Conservation (phyloP, 495 filamentous ascomycete species). For the Xylaria telfairii region DNA sequence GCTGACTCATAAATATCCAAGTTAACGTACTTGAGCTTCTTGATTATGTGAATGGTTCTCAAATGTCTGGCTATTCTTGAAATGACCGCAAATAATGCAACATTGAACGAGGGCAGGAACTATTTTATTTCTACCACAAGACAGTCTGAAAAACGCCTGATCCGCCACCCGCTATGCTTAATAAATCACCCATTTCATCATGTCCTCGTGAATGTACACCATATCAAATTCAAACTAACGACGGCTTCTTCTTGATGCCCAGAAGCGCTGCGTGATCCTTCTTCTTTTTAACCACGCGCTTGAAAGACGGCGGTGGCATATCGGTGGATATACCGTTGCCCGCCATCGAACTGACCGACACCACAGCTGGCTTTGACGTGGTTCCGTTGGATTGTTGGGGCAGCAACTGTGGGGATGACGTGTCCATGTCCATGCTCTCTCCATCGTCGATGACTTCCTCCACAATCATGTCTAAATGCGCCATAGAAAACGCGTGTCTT, state of each 20-base stretch:
- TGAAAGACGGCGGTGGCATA: constrained; percentile 72
- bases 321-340: constrained; percentile 24
- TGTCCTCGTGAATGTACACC: background rate
- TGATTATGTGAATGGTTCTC: background rate
- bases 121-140: background rate
- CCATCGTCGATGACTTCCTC: constrained; percentile 57
- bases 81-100: background rate
- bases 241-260: constrained; percentile 91
- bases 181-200: background rate
- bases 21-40: too few species aligned
- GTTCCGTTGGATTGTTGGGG: constrained; percentile 30
- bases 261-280: constrained; percentile 73
- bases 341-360: constrained; percentile 19
- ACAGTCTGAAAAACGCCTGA: constrained; percentile 11
- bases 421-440: constrained; percentile 44
- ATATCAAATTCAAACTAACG: constrained; percentile 44
- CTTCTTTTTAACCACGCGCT: constrained; percentile 81
- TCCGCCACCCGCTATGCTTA: constrained; percentile 29
- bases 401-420: constrained; percentile 42
- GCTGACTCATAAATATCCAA: background rate
- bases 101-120: background rate
- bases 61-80: background rate
- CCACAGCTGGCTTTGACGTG: background rate
- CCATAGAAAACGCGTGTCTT: constrained; percentile 72
- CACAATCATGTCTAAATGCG: constrained; percentile 51